Base-by-base conservation (phyloP, 129 eudicot genomes). In the Kitagawia praeruptora region DNA sequence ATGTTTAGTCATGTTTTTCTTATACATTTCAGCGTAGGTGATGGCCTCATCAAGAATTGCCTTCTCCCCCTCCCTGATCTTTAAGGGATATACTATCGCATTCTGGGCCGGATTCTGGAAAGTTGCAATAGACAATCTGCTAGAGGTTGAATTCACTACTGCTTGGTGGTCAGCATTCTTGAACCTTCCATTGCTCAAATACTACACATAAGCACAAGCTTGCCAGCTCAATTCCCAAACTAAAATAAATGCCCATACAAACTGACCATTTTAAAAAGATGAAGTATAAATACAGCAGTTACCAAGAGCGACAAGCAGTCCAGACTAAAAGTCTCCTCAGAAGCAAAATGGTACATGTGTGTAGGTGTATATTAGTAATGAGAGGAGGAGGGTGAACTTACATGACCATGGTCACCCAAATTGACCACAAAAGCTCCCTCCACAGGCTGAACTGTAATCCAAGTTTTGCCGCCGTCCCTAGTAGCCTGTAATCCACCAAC, bases 401-500 rank as follows among this genome's bases (percentile, higher is more conserved):
- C 98, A 81, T 92, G 97, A 21, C 94, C 97, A 85, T 87, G 90
- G 64, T 95, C 98, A 73, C 98, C 98, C 56, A 95, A 87, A 78
- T 95, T 95, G 71, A 95, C 98, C 13, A 95, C 98, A 70, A 92
- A 92, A 66, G 98, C 98, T 16, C 94, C 98, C 54, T 88, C 89
- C 71, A 95, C 67, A 0, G 98, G 98, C 83, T 92, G 81, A 38
- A 95, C 96, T 2, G 98, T 95, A 73, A 95, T 90, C 98, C 98
- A 95, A 18, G 83, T 92, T 75, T 90, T 83, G 39, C 98, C 98
- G 14, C 90, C 97, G 58, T 92, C 98, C 23, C 93, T 88, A 3
- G 98, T 95, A 5, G 98, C 98, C 74, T 95, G 98, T 25, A 95
- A 87, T 66, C 98, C 98, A 28, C 98, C 98, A 70, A 95, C 97